Evolutionary conservation across 805 yeast species (phyloP).

Genomic region (Metschnikowia henanensis): DNA sequence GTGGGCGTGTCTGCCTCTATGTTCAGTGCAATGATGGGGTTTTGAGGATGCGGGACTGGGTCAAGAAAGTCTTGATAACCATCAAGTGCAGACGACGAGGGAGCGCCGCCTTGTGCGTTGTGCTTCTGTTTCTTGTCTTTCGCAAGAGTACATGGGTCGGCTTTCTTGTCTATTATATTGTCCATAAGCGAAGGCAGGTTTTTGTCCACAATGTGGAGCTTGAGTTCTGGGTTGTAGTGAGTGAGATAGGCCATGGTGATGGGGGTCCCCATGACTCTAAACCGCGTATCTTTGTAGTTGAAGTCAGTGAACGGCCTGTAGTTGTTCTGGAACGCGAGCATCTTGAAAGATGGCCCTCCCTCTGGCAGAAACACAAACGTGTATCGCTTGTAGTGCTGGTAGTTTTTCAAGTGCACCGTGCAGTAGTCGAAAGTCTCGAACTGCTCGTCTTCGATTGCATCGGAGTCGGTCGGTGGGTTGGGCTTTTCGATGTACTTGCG

Average conservation of each 20-base stretch:
- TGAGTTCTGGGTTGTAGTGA: slow-evolving; percentile 33
- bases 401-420: slow-evolving; percentile 29
- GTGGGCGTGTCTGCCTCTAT: slow-evolving; percentile 6
- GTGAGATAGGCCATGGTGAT: slow-evolving; percentile 29
- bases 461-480: slow-evolving; percentile 18
- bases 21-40: slow-evolving; percentile 23
- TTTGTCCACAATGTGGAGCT: slow-evolving; percentile 34
- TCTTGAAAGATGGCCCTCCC: slow-evolving; percentile 22
- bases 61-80: slow-evolving; percentile 21
- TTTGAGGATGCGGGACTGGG: slow-evolving; percentile 32
- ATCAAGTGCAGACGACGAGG: background rate
- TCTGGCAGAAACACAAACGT: slow-evolving; percentile 27
- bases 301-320: slow-evolving; percentile 42
- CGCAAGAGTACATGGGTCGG: background rate
- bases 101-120: background rate
- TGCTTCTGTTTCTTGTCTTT: slow-evolving; percentile 1
- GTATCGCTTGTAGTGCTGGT: slow-evolving; percentile 28
- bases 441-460: slow-evolving; percentile 21
- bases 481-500: slow-evolving; percentile 33
- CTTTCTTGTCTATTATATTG: slow-evolving; percentile 28
- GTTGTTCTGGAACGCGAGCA: slow-evolving; percentile 36
- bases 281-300: slow-evolving; percentile 34
- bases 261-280: slow-evolving; percentile 39
- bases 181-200: slow-evolving; percentile 39
- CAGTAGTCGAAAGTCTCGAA: slow-evolving; percentile 37